Conservation (phyloP, 768 basidiomycete genomes). For the Myochromella boudieri region DNA sequence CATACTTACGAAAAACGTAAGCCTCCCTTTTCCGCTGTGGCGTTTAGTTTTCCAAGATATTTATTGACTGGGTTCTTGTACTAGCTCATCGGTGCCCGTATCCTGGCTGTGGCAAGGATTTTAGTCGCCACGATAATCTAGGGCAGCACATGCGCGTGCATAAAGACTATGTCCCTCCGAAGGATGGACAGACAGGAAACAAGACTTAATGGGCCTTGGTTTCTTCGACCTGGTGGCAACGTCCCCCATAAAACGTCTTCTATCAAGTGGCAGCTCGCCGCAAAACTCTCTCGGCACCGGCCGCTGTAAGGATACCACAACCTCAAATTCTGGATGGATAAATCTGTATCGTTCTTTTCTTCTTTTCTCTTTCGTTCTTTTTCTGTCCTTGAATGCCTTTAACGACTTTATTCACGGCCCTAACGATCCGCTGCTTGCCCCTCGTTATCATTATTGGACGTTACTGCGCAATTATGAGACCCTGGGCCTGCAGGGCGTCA, state of each 20-base stretch:
- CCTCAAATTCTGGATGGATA: conserved; percentile 7
- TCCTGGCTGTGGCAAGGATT: conserved; percentile 80
- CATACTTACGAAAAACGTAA: conserved; percentile 85
- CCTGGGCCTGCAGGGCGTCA: neutral
- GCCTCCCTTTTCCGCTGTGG: conserved; percentile 28
- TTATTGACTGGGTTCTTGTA: conserved; percentile 2
- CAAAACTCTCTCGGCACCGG: neutral
- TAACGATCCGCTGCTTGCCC: neutral
- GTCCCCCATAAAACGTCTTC: no score
- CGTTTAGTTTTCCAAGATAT: conserved; percentile 1
- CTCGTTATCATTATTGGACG: conserved; percentile 7
- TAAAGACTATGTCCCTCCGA: conserved; percentile 43
- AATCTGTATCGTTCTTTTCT: conserved; percentile 5
- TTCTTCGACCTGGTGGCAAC: no score
- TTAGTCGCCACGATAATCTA: conserved; percentile 86
- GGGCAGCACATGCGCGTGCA: conserved; percentile 89
- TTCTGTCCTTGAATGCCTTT: neutral
- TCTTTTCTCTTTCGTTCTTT: neutral
- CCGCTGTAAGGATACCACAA: conserved; percentile 3
- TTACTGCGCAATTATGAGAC: conserved; percentile 5
- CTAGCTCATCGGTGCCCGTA: conserved; percentile 85
- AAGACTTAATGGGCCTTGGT: neutral
- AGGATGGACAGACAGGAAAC: conserved; percentile 14
- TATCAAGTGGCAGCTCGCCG: no score
- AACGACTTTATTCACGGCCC: conserved; percentile 4